Conservation (phyloP, 345 rosid species). For the Orychophragmus violaceus region DNA sequence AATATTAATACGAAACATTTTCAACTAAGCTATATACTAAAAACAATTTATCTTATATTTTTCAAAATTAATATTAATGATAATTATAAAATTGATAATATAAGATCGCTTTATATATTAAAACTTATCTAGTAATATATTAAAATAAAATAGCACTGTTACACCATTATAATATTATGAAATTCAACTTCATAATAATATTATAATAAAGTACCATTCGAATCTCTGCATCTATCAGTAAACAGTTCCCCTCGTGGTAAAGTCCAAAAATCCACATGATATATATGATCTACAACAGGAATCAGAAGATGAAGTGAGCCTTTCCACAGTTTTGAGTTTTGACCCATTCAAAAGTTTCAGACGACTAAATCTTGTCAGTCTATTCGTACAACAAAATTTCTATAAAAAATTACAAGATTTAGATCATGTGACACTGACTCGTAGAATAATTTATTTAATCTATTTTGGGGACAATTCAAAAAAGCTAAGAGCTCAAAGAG, state of each 20-base stretch:
- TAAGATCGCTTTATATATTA: no score
- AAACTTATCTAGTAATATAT: no score
- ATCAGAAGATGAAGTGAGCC: slow-evolving; percentile 20
- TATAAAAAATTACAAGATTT: neutral
- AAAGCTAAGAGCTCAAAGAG: slow-evolving; percentile 14
- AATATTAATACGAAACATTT: no score
- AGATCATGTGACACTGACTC: slow-evolving; percentile 17
- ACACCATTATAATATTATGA: neutral
- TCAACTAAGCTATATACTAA: no score
- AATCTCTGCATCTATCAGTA: neutral
- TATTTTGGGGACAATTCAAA: slow-evolving; percentile 1
- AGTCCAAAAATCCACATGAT: slow-evolving; percentile 22
- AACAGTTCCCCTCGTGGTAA: slow-evolving; percentile 14
- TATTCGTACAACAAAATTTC: neutral
- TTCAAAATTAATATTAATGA: no score
- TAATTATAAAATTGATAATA: no score
- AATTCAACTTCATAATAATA: neutral
- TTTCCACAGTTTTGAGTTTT: slow-evolving; percentile 15
- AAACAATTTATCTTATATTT: no score
- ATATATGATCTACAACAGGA: slow-evolving; percentile 20
- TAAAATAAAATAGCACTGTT: no score
- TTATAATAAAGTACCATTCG: neutral
- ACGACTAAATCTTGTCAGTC: slow-evolving; percentile 22
- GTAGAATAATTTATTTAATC: no score
- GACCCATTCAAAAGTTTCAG: slow-evolving; percentile 6